phyloP scores from a whole-genome alignment of 2,329 filamentous ascomycete genomes.

The Trichothecium sympodiale region DNA sequence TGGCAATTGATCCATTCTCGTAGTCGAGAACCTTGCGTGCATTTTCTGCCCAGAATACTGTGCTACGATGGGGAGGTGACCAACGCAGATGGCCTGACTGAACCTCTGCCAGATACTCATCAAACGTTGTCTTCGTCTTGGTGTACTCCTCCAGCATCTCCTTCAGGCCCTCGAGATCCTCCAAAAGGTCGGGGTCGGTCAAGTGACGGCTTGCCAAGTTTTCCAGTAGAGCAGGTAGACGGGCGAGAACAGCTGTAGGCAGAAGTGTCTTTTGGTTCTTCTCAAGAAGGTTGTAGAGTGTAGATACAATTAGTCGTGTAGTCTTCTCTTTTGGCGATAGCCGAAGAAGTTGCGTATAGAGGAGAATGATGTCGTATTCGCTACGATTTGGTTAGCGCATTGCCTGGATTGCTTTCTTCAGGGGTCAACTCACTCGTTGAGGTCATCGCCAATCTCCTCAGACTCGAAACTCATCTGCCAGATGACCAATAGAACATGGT shows the following conservation, averaged over 20 bases:
- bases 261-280: slow-evolving; percentile 62
- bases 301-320: slow-evolving; percentile 80
- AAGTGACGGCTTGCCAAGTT: slow-evolving; percentile 52
- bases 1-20: slow-evolving; percentile 66
- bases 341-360: slow-evolving; percentile 86
- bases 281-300: slow-evolving; percentile 73
- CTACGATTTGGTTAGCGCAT: slow-evolving; percentile 33
- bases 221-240: slow-evolving; percentile 58
- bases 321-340: slow-evolving; percentile 97
- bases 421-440: slow-evolving; percentile 63
- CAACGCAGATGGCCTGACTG: slow-evolving; percentile 80
- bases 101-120: slow-evolving; percentile 83
- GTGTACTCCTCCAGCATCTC: slow-evolving; percentile 57
- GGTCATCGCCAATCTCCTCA: slow-evolving; percentile 56
- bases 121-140: slow-evolving; percentile 65
- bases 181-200: slow-evolving; percentile 51
- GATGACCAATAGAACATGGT: slow-evolving; percentile 83
- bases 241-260: slow-evolving; percentile 75
- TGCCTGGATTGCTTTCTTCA: background rate
- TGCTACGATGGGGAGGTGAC: slow-evolving; percentile 82
- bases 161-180: slow-evolving; percentile 49
- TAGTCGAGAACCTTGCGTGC: slow-evolving; percentile 77
- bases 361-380: slow-evolving; percentile 82
- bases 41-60: slow-evolving; percentile 86
- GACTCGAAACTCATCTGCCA: slow-evolving; percentile 98